phyloP scores from a whole-genome alignment of 1,284 basidiomycete species.

The Naganishia liquefaciens region DNA sequence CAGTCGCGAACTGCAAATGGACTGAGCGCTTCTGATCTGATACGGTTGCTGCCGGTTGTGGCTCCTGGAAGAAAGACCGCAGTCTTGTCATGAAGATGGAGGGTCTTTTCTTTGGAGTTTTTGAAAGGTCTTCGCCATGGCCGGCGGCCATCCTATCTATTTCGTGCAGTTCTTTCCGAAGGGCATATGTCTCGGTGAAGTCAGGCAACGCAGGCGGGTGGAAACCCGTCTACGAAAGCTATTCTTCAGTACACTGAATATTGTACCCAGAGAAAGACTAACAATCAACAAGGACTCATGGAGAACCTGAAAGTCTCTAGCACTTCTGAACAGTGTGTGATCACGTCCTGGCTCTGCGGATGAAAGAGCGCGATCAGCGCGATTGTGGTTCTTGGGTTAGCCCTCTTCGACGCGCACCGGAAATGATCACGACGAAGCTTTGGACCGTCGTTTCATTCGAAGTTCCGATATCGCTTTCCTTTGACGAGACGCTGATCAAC shows the following conservation, averaged over 20 bases:
- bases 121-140: neutral
- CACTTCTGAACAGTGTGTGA: constrained; percentile 2
- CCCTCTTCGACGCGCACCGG: neutral
- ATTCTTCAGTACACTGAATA: neutral
- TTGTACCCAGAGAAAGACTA: neutral
- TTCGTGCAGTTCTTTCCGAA: no score
- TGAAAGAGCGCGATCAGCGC: neutral
- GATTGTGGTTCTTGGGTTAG: neutral
- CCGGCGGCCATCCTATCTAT: no score
- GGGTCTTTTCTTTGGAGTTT: constrained; percentile 10
- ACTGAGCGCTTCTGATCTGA: neutral
- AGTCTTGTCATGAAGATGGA: constrained; percentile 17
- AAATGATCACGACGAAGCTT: constrained; percentile 6
- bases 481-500: constrained; percentile 19
- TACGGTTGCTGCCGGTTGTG: neutral
- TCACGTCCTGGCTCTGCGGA: constrained; percentile 3
- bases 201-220: no score
- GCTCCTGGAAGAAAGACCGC: constrained; percentile 13
- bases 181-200: no score
- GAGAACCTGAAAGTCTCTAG: neutral
- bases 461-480: neutral
- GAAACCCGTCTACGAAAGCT: neutral
- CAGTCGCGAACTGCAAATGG: neutral
- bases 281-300: constrained; percentile 2
- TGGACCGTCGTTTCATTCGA: neutral